Conservation (phyloP, 2,329 filamentous ascomycete species). For the Colletotrichum cordylinicola region DNA sequence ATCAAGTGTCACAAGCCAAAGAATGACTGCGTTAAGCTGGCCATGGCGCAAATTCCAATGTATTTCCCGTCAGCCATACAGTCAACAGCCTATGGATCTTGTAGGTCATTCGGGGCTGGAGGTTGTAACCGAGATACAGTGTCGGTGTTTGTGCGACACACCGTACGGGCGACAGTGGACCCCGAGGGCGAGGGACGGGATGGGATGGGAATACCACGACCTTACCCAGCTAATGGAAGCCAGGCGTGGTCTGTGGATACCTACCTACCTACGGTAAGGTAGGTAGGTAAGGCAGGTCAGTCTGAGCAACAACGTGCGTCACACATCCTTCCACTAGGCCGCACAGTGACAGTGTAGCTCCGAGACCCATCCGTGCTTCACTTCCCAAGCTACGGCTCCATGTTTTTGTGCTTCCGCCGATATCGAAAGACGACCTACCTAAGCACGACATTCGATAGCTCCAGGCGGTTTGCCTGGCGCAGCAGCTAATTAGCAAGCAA, state of each 20-base stretch:
- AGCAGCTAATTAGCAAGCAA: neutral
- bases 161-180: constrained; percentile 11
- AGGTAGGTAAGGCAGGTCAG: neutral
- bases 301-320: neutral
- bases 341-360: neutral
- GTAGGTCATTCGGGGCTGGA: neutral
- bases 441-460: neutral
- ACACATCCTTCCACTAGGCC: neutral
- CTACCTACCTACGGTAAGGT: too few species aligned
- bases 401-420: neutral
- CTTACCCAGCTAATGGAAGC: neutral
- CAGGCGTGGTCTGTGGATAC: neutral
- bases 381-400: neutral
- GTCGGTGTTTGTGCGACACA: neutral
- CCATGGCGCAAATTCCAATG: neutral
- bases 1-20: neutral
- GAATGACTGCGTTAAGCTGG: neutral
- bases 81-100: neutral
- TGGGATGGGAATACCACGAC: neutral
- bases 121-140: constrained; percentile 10
- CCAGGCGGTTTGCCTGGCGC: neutral
- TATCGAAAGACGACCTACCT: neutral
- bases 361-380: neutral
- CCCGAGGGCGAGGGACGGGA: neutral
- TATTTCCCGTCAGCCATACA: neutral